Base-by-base conservation (phyloP, 2,329 filamentous ascomycete genomes). In the Hypoxylon sp. region DNA sequence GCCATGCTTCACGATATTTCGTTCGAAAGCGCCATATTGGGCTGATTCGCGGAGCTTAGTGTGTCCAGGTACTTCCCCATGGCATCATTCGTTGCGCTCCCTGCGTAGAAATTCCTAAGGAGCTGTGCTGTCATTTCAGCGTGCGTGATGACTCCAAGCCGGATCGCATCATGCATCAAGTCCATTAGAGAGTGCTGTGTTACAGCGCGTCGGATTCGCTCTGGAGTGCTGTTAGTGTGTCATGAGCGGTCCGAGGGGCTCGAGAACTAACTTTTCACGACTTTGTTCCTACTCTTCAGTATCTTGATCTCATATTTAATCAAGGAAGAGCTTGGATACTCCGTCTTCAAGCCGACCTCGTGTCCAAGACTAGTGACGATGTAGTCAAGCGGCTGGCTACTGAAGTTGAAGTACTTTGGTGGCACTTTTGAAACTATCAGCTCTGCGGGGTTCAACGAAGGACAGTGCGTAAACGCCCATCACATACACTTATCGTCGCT, bases 351-450 rank as follows among this genome's bases (percentile, higher is more conserved):
- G 0, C 70, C 69, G 41, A 76, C 66, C 10, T 73, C 64, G 41
- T 76, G 74, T n/a, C 74, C 74, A 5, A 76, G 71, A 34, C 71
- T 73, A 11, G 63, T 75, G 55, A 77, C 72, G 21, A 60, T 68
- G 66, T 76, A 77, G 68, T 77, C 71, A n/a, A 77, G 68, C 5
- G 68, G 62, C 23, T 73, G 68, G 50, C 65, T 71, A 3, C 66
- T 53, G 38, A 76, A 76, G 11, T 32, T 62, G 62, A 76, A 76
- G 58, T 75, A 75, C 52, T 63, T 67, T n/a, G 64, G 58, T 4
- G 57, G 64, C 51, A 68, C 73, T 74, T 34, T 30, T 41, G 36
- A 41, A 25, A 11, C 13, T 49, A 23, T 61, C 14, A 61, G 52
- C 30, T 52, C 14, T 23, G 11, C 5, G 34, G 19, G 28, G 34